Evolutionary conservation across 2,329 filamentous ascomycete genomes (phyloP).

Genomic region (Cercospora zeae-maydis): DNA sequence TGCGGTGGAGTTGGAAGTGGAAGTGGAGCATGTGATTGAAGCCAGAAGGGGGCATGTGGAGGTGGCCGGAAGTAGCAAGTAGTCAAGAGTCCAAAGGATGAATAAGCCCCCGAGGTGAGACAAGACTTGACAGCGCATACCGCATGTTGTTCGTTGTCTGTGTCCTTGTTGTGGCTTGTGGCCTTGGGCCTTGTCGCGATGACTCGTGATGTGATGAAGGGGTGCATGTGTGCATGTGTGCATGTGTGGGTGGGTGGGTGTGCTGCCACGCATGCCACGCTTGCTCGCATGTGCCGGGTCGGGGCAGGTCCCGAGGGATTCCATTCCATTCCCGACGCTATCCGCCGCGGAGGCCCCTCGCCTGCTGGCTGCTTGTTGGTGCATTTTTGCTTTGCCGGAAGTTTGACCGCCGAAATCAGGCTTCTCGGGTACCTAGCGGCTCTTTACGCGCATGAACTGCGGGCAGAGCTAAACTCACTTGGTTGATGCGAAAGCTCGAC

Average conservation of each 20-base stretch:
- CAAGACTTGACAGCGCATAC: conserved; percentile 3
- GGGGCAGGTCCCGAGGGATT: not conserved
- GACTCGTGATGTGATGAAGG: too few species aligned
- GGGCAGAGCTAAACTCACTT: not conserved
- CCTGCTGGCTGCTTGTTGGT: too few species aligned
- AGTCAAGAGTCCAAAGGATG: not conserved
- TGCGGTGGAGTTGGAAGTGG: too few species aligned
- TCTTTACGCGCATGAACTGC: not conserved
- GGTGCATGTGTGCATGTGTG: too few species aligned
- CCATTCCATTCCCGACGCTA: not conserved
- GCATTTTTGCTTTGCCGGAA: not conserved
- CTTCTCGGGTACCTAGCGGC: not conserved
- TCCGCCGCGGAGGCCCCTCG: not conserved
- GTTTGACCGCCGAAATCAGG: not conserved
- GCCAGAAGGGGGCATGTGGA: too few species aligned
- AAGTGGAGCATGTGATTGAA: too few species aligned
- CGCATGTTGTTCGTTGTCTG: not conserved
- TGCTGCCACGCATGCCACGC: not conserved
- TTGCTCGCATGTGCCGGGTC: not conserved
- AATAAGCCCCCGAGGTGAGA: not conserved
- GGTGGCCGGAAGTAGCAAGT: too few species aligned
- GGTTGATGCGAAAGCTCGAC: not conserved
- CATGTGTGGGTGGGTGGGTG: not conserved
- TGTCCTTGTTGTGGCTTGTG: not conserved
- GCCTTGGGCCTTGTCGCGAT: not conserved